These are phyloP conservation scores for Aquilaria sinensis DNA, from an alignment of 345 rosid species.

Conservation along the genomic window DNA sequence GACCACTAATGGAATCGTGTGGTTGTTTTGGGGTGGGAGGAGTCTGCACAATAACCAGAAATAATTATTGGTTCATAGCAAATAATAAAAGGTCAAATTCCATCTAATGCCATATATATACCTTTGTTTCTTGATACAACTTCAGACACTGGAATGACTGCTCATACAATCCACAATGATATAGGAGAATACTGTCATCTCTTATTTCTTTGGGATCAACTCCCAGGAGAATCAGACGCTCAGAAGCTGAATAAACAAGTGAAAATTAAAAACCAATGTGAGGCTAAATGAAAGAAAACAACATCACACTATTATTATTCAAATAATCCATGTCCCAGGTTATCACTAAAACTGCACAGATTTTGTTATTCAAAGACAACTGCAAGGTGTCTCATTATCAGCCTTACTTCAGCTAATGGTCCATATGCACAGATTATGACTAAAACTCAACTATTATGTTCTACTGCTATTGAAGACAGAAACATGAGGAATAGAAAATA, in stretches of 20 bases:
- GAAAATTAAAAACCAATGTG: too few species aligned
- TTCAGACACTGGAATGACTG: constrained; percentile 18
- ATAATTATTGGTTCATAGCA: neutral
- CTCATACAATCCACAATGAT: constrained; percentile 50
- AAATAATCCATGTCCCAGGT: too few species aligned
- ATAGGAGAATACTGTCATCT: constrained; percentile 62
- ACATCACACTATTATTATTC: neutral
- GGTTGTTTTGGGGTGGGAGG: constrained; percentile 16
- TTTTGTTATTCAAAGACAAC: too few species aligned
- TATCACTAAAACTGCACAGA: too few species aligned
- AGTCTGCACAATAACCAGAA: constrained; percentile 17
- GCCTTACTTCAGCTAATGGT: too few species aligned
- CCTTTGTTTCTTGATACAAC: constrained; percentile 38
- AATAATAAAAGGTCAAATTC: neutral
- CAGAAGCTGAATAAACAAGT: too few species aligned
- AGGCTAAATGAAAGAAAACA: constrained; percentile 21
- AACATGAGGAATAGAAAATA: neutral
- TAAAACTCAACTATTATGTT: too few species aligned
- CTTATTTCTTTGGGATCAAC: constrained; percentile 48
- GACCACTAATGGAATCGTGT: constrained; percentile 19
- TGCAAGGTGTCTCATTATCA: too few species aligned
- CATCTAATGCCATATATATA: constrained; percentile 4
- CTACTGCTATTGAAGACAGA: too few species aligned
- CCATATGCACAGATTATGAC: too few species aligned
- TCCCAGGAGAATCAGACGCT: constrained; percentile 14